Evolutionary conservation across 139 green algal genomes (phyloP).

Genomic region (Volvox reticuliferus): DNA sequence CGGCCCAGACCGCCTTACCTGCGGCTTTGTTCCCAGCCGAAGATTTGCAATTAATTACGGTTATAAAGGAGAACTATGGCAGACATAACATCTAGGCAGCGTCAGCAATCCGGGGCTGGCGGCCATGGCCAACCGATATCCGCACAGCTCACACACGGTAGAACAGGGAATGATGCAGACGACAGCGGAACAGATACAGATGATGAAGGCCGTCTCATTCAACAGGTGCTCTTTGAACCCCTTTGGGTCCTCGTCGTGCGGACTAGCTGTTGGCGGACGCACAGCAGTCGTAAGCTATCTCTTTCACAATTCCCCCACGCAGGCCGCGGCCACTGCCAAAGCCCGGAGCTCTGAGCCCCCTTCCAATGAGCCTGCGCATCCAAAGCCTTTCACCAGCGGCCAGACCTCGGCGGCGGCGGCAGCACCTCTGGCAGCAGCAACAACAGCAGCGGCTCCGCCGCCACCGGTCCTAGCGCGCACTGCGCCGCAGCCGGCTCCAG

Average conservation of each 20-base stretch:
- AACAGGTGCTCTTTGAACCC: conserved; percentile 31
- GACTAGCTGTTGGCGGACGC: not conserved
- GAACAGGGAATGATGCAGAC: conserved; percentile 5
- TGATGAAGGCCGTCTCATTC: conserved; percentile 65
- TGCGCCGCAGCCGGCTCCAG: not conserved
- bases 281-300: not conserved
- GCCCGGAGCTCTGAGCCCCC: not conserved
- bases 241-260: not conserved
- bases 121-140: not conserved
- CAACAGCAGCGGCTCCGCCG: not conserved
- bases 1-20: too few relatives aligned
- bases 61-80: not conserved
- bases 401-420: not conserved
- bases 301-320: not conserved
- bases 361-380: too few relatives aligned
- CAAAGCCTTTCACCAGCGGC: not conserved
- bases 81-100: not conserved
- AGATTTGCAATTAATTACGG: too few relatives aligned
- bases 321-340: conserved; percentile 8
- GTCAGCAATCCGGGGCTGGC: not conserved
- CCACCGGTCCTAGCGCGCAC: not conserved
- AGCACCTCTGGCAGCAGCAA: not conserved
- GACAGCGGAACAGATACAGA: conserved; percentile 66
- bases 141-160: not conserved
- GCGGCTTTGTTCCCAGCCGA: too few relatives aligned